phyloP scores from a whole-genome alignment of 495 filamentous ascomycete species.

The Penicillium flavigenum region DNA sequence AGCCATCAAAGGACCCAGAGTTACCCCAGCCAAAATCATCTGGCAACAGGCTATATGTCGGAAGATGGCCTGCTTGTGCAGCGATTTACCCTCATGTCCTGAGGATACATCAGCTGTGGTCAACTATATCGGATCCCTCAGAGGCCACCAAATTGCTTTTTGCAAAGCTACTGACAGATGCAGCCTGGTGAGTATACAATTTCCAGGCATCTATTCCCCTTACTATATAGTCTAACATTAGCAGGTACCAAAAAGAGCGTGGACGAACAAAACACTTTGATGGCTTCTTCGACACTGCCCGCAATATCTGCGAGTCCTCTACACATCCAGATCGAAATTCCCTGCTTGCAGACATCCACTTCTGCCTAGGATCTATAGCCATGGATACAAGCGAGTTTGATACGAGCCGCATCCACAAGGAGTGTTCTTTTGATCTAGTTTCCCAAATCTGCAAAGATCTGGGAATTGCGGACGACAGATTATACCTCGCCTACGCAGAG shows the following conservation, averaged over 20 bases:
- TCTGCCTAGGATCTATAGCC: conserved; percentile 19
- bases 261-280: conserved; percentile 19
- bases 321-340: conserved; percentile 22
- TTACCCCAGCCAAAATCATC: conserved; percentile 22
- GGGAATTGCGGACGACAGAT: conserved; percentile 14
- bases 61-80: conserved; percentile 27
- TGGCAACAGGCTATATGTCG: conserved; percentile 17
- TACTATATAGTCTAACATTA: background rate
- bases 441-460: conserved; percentile 13
- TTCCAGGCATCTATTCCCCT: background rate
- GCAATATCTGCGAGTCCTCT: conserved; percentile 10
- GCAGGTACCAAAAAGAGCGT: conserved; percentile 22
- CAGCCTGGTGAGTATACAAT: conserved; percentile 18
- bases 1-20: conserved; percentile 24
- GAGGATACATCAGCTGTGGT: conserved; percentile 20
- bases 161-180: conserved; percentile 26
- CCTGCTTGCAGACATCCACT: conserved; percentile 19
- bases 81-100: conserved; percentile 28
- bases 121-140: conserved; percentile 11
- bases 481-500: conserved; percentile 17
- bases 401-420: conserved; percentile 16
- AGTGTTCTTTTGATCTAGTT: conserved; percentile 12
- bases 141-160: conserved; percentile 17
- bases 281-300: conserved; percentile 20
- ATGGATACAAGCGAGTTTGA: conserved; percentile 16